Conservation (phyloP, 148 eudicot species). For the Spergularia marina region DNA sequence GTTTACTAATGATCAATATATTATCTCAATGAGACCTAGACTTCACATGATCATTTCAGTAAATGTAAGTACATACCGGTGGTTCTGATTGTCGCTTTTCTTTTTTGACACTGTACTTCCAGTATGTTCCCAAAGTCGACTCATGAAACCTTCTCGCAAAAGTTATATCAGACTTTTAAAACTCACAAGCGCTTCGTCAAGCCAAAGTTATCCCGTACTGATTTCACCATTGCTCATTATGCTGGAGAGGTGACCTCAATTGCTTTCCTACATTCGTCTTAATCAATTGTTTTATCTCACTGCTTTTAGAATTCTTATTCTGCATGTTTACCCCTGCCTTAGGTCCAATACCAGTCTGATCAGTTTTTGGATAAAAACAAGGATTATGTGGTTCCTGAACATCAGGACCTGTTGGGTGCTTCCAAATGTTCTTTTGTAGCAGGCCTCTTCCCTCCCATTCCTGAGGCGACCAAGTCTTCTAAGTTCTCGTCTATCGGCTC, state of each 20-base stretch:
- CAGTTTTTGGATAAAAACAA: conserved; percentile 95
- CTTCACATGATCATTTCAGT: background rate
- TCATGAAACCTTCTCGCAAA: conserved; percentile 89
- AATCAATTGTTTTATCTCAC: background rate
- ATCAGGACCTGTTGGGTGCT: conserved; percentile 84
- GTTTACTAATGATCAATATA: background rate
- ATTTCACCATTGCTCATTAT: conserved; percentile 92
- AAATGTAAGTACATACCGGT: background rate
- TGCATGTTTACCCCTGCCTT: conserved; percentile 24
- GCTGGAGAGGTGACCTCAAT: conserved; percentile 82
- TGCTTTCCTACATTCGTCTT: background rate
- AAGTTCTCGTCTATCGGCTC: conserved; percentile 94
- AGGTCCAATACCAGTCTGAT: conserved; percentile 94
- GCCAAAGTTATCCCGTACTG: conserved; percentile 91
- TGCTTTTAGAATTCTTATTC: conserved; percentile 12
- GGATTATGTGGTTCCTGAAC: conserved; percentile 97
- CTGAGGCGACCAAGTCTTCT: conserved; percentile 79
- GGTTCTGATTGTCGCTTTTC: conserved; percentile 14
- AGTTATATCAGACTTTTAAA: conserved; percentile 92
- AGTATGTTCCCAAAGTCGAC: conserved; percentile 99
- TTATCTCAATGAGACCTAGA: background rate
- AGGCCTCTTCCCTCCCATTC: conserved; percentile 73
- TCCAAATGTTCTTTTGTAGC: conserved; percentile 89
- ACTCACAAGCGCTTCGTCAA: conserved; percentile 82
- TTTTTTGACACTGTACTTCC: conserved; percentile 28